A percentile compares a stretch with the other conserved stretches of the same genome.
Evolutionary conservation across 305 asterid genomes (phyloP).

Genomic region (Stenogyne calaminthoides): DNA sequence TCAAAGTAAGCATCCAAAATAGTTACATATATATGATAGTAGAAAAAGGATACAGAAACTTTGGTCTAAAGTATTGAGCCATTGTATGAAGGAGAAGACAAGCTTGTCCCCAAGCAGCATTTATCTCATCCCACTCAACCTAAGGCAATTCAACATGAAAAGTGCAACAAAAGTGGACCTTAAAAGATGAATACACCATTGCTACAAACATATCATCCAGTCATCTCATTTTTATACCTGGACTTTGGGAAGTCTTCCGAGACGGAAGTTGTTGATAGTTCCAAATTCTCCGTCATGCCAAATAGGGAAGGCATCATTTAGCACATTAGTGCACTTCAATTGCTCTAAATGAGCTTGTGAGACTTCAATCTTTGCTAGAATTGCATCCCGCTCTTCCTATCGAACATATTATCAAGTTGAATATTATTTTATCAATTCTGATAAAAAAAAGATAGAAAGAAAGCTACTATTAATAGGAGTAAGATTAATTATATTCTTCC

Average conservation of each 20-base stretch:
- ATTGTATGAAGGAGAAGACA: constrained; percentile 98
- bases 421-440: constrained; percentile 10
- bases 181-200: constrained; percentile 24
- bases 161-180: background rate
- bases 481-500: background rate
- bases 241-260: constrained; percentile 96
- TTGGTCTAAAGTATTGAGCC: constrained; percentile 95
- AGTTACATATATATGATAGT: constrained; percentile 1
- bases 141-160: constrained; percentile 30
- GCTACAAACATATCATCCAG: constrained; percentile 27
- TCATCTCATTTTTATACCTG: constrained; percentile 52
- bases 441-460: background rate
- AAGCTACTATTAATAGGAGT: constrained; percentile 16
- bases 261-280: constrained; percentile 93
- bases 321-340: constrained; percentile 83
- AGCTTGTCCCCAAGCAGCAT: constrained; percentile 99
- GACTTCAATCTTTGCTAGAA: constrained; percentile 91
- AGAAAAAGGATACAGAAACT: constrained; percentile 80
- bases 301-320: constrained; percentile 96
- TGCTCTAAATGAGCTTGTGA: constrained; percentile 96
- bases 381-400: constrained; percentile 96
- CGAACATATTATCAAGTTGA: constrained; percentile 25
- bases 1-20: constrained; percentile 1
- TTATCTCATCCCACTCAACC: constrained; percentile 99
- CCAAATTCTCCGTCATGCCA: constrained; percentile 97